Evolutionary conservation across 2,329 filamentous ascomycete genomes (phyloP).

Genomic region (Apiospora koreana): DNA sequence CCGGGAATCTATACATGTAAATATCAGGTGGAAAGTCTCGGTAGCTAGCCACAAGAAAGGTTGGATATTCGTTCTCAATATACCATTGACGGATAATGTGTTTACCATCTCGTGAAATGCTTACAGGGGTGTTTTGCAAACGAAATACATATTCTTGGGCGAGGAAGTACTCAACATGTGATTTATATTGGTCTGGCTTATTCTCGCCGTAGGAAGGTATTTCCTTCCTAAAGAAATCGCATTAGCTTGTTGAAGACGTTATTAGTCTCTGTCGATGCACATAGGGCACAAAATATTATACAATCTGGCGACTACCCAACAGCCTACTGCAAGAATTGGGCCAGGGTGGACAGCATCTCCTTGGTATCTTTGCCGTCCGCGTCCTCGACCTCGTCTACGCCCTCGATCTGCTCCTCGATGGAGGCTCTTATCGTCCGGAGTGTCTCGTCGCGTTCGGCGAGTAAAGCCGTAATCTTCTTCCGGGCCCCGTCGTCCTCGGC

Average conservation of each 20-base stretch:
- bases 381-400: slow-evolving; percentile 47
- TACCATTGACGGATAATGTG: too few species aligned
- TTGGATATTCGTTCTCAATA: too few species aligned
- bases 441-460: slow-evolving; percentile 69
- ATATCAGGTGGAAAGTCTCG: too few species aligned
- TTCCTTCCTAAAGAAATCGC: not conserved
- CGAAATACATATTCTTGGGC: too few species aligned
- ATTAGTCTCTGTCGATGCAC: not conserved
- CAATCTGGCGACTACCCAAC: not conserved
- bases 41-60: too few species aligned
- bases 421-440: slow-evolving; percentile 65
- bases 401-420: slow-evolving; percentile 61
- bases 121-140: too few species aligned
- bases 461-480: slow-evolving; percentile 59
- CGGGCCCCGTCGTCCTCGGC: slow-evolving; percentile 83
- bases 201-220: not conserved
- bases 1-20: too few species aligned
- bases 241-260: not conserved
- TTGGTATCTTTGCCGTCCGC: slow-evolving; percentile 58
- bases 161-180: too few species aligned
- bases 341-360: slow-evolving; percentile 56
- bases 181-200: not conserved
- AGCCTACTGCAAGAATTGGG: slow-evolving; percentile 45
- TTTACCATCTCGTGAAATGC: too few species aligned
- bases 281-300: not conserved